These are phyloP conservation scores for Erigeron philadelphicus DNA, from an alignment of 140 eudicot species.

Conservation along the genomic window DNA sequence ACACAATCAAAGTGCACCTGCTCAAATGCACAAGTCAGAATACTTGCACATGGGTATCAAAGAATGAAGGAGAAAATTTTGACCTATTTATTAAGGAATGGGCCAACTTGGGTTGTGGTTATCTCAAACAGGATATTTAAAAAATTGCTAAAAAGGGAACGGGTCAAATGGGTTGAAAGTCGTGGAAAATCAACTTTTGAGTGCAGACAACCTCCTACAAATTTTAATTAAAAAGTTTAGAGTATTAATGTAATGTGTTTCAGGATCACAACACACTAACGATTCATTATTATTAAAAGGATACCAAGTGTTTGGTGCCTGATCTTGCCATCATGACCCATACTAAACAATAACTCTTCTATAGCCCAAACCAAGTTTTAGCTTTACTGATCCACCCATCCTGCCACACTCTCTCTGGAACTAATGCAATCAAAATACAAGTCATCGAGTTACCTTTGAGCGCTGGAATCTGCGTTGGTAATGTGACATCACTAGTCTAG, in stretches of 20 bases:
- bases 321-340: not conserved
- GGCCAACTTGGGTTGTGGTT: too few species aligned
- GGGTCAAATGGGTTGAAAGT: too few species aligned
- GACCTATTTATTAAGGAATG: too few species aligned
- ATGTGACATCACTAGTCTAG: not conserved
- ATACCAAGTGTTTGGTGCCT: too few species aligned
- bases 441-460: not conserved
- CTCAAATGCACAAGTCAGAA: constrained; percentile 10
- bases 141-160: too few species aligned
- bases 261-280: too few species aligned
- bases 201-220: too few species aligned
- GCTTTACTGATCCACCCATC: not conserved
- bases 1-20: constrained; percentile 95
- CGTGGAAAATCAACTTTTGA: too few species aligned
- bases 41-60: not conserved
- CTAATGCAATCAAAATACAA: not conserved
- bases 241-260: too few species aligned
- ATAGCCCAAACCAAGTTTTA: not conserved
- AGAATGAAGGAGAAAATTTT: not conserved
- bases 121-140: too few species aligned
- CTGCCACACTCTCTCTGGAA: not conserved
- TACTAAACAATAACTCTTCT: not conserved
- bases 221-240: too few species aligned
- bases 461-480: not conserved
- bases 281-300: too few species aligned